These are phyloP conservation scores for Cornus florida DNA, from an alignment of 148 eudicot species.

Conservation along the genomic window DNA sequence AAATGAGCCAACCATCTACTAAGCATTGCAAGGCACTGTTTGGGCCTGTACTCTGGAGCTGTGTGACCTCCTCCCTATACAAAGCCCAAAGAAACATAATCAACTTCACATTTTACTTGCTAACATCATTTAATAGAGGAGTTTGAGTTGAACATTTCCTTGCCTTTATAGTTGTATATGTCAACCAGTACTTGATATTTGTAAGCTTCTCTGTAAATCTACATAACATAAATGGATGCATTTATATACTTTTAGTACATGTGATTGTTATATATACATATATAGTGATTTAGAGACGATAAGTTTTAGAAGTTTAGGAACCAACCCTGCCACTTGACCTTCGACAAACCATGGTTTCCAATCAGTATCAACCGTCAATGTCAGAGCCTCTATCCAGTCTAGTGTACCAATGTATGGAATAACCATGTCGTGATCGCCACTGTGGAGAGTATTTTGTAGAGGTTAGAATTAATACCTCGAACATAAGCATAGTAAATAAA, in stretches of 20 bases:
- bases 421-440: slow-evolving; percentile 40
- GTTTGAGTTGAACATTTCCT: background rate
- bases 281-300: no score
- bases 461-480: no score
- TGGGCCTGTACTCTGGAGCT: background rate
- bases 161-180: slow-evolving; percentile 41
- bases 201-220: slow-evolving; percentile 16
- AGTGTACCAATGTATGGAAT: slow-evolving; percentile 18
- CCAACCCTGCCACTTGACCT: slow-evolving; percentile 33
- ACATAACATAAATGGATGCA: background rate
- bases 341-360: slow-evolving; percentile 37
- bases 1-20: background rate
- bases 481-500: no score
- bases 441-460: background rate
- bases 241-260: no score
- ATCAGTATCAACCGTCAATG: background rate
- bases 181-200: slow-evolving; percentile 10
- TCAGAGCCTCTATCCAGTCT: slow-evolving; percentile 18
- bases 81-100: background rate
- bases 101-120: background rate
- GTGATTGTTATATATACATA: no score
- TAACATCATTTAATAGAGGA: background rate
- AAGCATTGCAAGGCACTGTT: background rate
- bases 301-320: background rate
- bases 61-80: background rate